A percentile compares a stretch with the other conserved stretches of the same genome.
Evolutionary conservation across 257 asterid species (phyloP).

Genomic region (Gentiana straminea): DNA sequence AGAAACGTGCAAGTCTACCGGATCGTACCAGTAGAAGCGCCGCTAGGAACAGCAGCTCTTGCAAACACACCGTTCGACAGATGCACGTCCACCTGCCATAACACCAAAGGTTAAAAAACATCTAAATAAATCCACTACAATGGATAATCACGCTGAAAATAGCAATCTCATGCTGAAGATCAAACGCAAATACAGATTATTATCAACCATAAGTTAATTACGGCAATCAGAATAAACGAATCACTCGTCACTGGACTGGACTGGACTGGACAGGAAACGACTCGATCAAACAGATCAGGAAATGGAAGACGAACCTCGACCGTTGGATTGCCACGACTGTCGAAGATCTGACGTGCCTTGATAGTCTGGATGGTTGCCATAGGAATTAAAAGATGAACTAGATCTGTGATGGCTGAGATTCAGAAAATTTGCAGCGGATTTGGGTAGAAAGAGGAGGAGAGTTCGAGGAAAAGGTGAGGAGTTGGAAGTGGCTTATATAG

Average conservation of each 20-base stretch:
- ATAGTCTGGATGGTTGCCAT: slow-evolving; percentile 57
- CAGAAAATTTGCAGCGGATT: background rate
- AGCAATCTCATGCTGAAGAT: background rate
- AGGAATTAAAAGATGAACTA: slow-evolving; percentile 1
- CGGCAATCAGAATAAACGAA: background rate
- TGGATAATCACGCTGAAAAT: background rate
- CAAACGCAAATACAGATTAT: background rate
- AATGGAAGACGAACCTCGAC: slow-evolving; percentile 49
- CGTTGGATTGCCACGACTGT: slow-evolving; percentile 85
- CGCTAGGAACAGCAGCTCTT: slow-evolving; percentile 94
- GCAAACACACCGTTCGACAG: slow-evolving; percentile 46
- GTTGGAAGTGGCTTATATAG: background rate
- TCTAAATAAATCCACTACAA: background rate
- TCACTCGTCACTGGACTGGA: too few species aligned
- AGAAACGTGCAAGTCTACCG: background rate
- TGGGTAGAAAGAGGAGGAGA: background rate
- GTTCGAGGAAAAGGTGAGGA: background rate
- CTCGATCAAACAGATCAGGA: background rate
- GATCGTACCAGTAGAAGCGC: slow-evolving; percentile 87
- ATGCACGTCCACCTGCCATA: slow-evolving; percentile 53
- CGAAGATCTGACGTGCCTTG: slow-evolving; percentile 82
- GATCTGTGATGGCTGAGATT: background rate
- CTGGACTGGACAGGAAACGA: slow-evolving; percentile 1
- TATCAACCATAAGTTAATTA: background rate
- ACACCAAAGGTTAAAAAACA: background rate